Evolutionary conservation across 305 asterid species (phyloP), one percentile per base, ranked within the genome.

Genomic region (Stenogyne calaminthoides): DNA sequence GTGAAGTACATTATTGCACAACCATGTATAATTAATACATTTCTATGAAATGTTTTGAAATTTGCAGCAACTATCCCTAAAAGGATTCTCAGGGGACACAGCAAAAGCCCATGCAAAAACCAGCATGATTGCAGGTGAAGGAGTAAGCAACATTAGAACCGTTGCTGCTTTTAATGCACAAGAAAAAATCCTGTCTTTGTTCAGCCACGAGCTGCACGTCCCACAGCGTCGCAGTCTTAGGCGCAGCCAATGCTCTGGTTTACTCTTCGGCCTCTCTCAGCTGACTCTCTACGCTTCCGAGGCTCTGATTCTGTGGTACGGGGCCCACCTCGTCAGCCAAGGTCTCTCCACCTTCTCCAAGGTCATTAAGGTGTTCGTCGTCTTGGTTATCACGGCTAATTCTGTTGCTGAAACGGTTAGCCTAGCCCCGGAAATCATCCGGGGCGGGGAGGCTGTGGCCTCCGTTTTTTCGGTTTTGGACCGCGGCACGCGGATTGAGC

Each of bases 91-190:
- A 3, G 97, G 98, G 61, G 98, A 93, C 85, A 93, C 96, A 0
- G 98, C 98, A 1, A 93, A 87, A 56, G 95, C 96, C 0, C 97
- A 93, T 69, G 98, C 98, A 0, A 93, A 93, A 78, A 91, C 96
- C 9, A 91, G 97, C 84, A 93, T 93, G 98, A 91, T 93, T 14
- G 97, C 98, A 0, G 97, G 98, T 11, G 98, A 91, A 84, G 98
- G 93, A 63, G 98, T 93, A 27, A 93, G 97, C 95, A 93, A 93
- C 86, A 93, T 93, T 16, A 72, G 97, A 77, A 93, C 97, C 0
- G 97, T 93, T 6, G 97, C 96, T 0, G 98, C 98, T 0, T 93
- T 93, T 76, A 93, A 91, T 47, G 95, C 97, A 16, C 98, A 93
- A 78, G 89, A 85, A 36, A 93, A 89, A 61, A 78, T 93, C 75